Evolutionary conservation across 2,329 filamentous ascomycete genomes (phyloP).

Genomic region (Ambrosiella beaveri): DNA sequence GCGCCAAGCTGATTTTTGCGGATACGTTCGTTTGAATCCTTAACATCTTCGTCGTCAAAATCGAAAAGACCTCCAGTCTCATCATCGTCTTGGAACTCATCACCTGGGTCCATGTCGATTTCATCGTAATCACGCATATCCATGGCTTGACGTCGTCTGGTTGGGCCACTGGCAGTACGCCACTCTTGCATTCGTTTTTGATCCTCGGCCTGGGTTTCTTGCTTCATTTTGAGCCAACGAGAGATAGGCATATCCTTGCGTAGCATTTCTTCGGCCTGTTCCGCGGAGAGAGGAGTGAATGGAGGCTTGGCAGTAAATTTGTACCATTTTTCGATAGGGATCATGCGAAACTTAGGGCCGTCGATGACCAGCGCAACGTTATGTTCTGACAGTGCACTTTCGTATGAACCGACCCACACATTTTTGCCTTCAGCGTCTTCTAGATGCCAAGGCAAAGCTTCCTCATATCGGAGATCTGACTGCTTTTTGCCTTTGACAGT

Average conservation of each 20-base stretch:
- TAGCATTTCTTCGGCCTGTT: conserved; percentile 74
- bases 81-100: conserved; percentile 78
- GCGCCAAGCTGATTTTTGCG: conserved; percentile 72
- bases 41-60: conserved; percentile 67
- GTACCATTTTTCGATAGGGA: conserved; percentile 93
- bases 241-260: conserved; percentile 58
- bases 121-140: conserved; percentile 43
- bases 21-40: conserved; percentile 53
- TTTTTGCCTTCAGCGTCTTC: conserved; percentile 95
- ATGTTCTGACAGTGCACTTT: conserved; percentile 71
- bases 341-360: conserved; percentile 57
- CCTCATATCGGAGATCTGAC: conserved; percentile 66
- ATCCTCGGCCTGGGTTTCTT: conserved; percentile 35
- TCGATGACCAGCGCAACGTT: conserved; percentile 65
- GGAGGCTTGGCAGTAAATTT: conserved; percentile 65
- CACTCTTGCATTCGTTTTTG: conserved; percentile 42
- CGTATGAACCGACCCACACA: conserved; percentile 81
- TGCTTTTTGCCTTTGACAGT: conserved; percentile 66
- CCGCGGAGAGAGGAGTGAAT: conserved; percentile 60
- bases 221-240: conserved; percentile 61
- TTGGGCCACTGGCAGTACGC: conserved; percentile 8
- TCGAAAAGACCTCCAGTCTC: conserved; percentile 58
- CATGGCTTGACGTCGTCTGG: conserved; percentile 7
- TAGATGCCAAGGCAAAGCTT: conserved; percentile 88
- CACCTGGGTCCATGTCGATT: conserved; percentile 42